A percentile compares a stretch with the other conserved stretches of the same genome.
These are phyloP conservation scores for Gossypium davidsonii DNA, from an alignment of 441 rosid species.

Conservation along the genomic window DNA sequence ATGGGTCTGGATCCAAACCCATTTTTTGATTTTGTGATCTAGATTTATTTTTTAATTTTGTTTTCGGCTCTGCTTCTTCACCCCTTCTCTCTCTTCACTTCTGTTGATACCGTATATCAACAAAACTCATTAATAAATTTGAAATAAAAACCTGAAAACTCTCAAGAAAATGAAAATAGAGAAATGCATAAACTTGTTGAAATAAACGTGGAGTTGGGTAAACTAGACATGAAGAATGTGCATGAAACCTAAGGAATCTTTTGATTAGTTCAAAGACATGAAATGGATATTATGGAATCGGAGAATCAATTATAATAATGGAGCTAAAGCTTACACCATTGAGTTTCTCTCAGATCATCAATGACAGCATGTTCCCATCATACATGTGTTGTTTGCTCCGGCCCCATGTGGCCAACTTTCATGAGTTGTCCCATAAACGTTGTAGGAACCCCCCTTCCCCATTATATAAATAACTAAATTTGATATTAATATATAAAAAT, in stretches of 20 bases:
- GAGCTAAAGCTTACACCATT: not conserved
- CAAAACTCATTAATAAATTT: too few relatives aligned
- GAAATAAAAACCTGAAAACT: not conserved
- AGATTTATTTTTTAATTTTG: too few relatives aligned
- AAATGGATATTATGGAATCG: constrained; percentile 1
- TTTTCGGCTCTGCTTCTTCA: too few relatives aligned
- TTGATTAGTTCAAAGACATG: constrained; percentile 5
- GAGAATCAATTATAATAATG: not conserved
- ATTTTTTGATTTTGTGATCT: too few relatives aligned
- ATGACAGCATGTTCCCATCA: not conserved
- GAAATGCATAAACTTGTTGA: not conserved
- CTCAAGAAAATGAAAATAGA: not conserved
- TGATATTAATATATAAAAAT: too few relatives aligned
- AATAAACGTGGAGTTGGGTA: not conserved
- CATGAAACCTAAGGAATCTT: constrained; percentile 13
- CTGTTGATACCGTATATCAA: too few relatives aligned
- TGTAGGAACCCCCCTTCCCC: too few relatives aligned
- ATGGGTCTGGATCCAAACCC: too few relatives aligned
- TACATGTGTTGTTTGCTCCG: not conserved
- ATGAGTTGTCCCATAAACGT: not conserved
- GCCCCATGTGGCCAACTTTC: not conserved
- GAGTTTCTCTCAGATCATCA: not conserved
- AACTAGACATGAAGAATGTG: constrained; percentile 4
- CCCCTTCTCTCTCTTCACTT: rapidly evolving
- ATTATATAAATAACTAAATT: too few relatives aligned